Evolutionary conservation across 768 basidiomycete species (phyloP), one percentile per base, ranked within the genome.

Genomic region (Lactarius evosmus): DNA sequence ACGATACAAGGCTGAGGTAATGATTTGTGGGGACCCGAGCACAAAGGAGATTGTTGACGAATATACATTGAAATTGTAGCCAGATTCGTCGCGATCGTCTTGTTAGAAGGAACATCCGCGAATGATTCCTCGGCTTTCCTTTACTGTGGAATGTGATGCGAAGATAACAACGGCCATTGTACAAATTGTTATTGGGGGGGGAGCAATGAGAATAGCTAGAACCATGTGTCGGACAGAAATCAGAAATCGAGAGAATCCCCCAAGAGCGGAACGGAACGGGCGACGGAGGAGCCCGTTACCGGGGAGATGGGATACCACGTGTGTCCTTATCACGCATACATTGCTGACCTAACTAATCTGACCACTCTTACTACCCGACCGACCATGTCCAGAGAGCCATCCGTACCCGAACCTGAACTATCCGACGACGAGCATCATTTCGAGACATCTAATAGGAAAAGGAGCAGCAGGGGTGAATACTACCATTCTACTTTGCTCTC

Each of bases 1-100:
- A 74, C 72, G 56, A 66, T 77, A 66, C 75, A 78, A 63, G 74
- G 70, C 61, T 77, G 74, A 75, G 77, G 80, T 78, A 49, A 49
- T 49, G 12, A 49, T 49, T 49, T 25, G 46, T 49, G 46, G 46
- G 40, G 66, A n/a, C 72, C 44, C 49, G 22, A 40, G 17, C 40
- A 40, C n/a, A 8, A 14, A 22, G 25, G 38, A 16, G 32, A 46
- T 30, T 4, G 25, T 61, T 64, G 40, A 56, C 40, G 17, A 29
- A 34, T 49, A 33, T 29, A 49, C 41, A 32, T 32, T 12, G 62
- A 55, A 36, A 61, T 53, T 14, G 44, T 27, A 41, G 50, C 34
- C 34, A 30, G 38, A 53, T 50, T 40, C 34, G 56, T 70, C 41
- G 59, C 22, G 53, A 54, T 52, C 25, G n/a, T 36, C 72, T 72